These are phyloP conservation scores for Amaranthus hypochondriacus DNA, from an alignment of 148 eudicot genomes.

Conservation along the genomic window DNA sequence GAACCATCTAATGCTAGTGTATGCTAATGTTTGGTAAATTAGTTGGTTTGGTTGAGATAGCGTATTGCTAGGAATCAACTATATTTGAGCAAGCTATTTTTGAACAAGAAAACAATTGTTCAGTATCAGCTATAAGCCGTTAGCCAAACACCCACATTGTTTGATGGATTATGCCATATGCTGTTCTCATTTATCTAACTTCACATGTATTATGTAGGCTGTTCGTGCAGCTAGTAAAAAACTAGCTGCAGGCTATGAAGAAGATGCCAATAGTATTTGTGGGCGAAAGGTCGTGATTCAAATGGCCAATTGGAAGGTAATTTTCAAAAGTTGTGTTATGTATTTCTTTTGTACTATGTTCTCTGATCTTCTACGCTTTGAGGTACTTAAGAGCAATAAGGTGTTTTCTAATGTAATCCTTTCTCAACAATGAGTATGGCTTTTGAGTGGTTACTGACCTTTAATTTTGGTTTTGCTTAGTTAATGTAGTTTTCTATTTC, in stretches of 20 bases:
- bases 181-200: slow-evolving; percentile 6
- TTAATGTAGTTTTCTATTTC: neutral
- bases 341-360: neutral
- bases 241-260: slow-evolving; percentile 59
- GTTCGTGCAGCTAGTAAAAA: slow-evolving; percentile 56
- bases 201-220: slow-evolving; percentile 45
- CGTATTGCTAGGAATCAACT: too few species aligned
- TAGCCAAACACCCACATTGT: neutral
- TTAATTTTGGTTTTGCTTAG: neutral
- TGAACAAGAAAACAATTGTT: too few species aligned
- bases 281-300: slow-evolving; percentile 55
- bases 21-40: too few species aligned
- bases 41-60: too few species aligned
- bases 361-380: neutral
- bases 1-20: too few species aligned
- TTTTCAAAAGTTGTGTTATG: slow-evolving; percentile 2
- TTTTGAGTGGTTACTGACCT: neutral
- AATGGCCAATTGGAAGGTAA: slow-evolving; percentile 75
- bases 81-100: too few species aligned
- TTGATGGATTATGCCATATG: neutral
- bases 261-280: slow-evolving; percentile 70
- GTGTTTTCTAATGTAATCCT: neutral
- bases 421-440: neutral
- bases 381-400: neutral
- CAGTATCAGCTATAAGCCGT: too few species aligned